Base-by-base conservation (phyloP, 441 rosid genomes). In the Isatis lusitanica region DNA sequence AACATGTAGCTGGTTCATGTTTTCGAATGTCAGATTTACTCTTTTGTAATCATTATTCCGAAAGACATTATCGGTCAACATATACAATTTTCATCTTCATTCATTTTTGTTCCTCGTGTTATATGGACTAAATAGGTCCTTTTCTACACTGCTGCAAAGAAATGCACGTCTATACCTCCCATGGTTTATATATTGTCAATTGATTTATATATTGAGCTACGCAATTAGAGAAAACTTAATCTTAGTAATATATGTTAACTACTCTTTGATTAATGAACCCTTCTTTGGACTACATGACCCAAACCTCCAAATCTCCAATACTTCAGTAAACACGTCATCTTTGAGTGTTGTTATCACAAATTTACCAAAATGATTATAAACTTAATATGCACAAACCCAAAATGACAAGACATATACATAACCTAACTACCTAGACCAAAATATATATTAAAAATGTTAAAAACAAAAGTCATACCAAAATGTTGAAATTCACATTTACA, bases 381-480 rank as follows among this genome's bases (percentile, higher is more conserved):
- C 6, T 28, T 28, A 55, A 17, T 70, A 70, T 76, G 4, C 33
- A 65, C 71, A 76, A 76, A 70, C 67, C 71, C 61, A 70, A 76
- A 63, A 4, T 47, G 16, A 70, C 79, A 76, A 76, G 75, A 39
- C 13, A 47, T 47, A 43, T 57, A 6, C 4, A 51, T 6, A 70
- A 40, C 67, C 72, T 65, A 66, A 65, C 63, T 12, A 76, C 71
- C 59, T 36, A 52, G 40, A 71, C 66, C 40, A 57, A 76, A 59
- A 56, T 17, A 10, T 26, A 6, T 26, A 46, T 53, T 26, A 26
- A 26, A 1, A 26, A 38, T 75, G 44, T 18, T 11, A 0, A n/a
- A 10, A 26, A 13, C 40, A 21, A 63, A 58, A 11, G 36, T 76
- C 76, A n/a, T 26, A 50, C 73, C 76, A 8, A 71, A 33, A 50